A percentile compares a stretch with the other conserved stretches of the same genome.
phyloP scores from a whole-genome alignment of 1,284 basidiomycete genomes.

The Trichosporon faecale region DNA sequence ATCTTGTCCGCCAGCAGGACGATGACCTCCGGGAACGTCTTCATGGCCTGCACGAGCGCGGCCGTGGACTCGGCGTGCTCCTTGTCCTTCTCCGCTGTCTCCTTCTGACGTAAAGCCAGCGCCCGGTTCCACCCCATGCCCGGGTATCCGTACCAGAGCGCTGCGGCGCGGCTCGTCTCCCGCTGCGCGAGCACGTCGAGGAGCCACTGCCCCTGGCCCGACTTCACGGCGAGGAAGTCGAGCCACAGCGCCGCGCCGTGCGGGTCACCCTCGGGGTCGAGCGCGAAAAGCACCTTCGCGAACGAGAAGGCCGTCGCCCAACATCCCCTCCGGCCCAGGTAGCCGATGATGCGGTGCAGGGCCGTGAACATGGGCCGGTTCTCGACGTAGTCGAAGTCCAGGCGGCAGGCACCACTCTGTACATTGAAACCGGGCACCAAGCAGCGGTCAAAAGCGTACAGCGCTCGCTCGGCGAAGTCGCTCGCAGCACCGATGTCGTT shows the following conservation, averaged over 20 bases:
- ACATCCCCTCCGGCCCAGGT: slow-evolving; percentile 80
- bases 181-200: slow-evolving; percentile 60
- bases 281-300: slow-evolving; percentile 70
- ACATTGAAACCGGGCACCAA: slow-evolving; percentile 80
- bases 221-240: slow-evolving; percentile 77
- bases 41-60: slow-evolving; percentile 68
- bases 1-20: slow-evolving; percentile 78
- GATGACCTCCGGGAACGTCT: slow-evolving; percentile 73
- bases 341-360: slow-evolving; percentile 72
- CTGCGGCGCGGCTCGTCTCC: slow-evolving; percentile 51
- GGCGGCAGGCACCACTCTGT: slow-evolving; percentile 68
- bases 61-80: slow-evolving; percentile 62
- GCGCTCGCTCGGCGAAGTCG: slow-evolving; percentile 77
- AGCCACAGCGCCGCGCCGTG: slow-evolving; percentile 79
- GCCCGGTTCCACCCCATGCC: slow-evolving; percentile 78
- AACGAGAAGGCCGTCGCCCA: slow-evolving; percentile 85
- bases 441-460: slow-evolving; percentile 84
- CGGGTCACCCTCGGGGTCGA: slow-evolving; percentile 79
- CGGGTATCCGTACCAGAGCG: slow-evolving; percentile 62
- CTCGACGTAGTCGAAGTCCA: slow-evolving; percentile 69
- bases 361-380: slow-evolving; percentile 56
- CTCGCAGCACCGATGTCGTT: slow-evolving; percentile 81
- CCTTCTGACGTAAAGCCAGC: slow-evolving; percentile 63
- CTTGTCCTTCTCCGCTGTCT: slow-evolving; percentile 58
- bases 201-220: slow-evolving; percentile 75